A percentile compares a stretch with the other conserved stretches of the same genome.
Evolutionary conservation across 1,139 yeast genomes (phyloP).

Genomic region (Nakaseomyces sp.): DNA sequence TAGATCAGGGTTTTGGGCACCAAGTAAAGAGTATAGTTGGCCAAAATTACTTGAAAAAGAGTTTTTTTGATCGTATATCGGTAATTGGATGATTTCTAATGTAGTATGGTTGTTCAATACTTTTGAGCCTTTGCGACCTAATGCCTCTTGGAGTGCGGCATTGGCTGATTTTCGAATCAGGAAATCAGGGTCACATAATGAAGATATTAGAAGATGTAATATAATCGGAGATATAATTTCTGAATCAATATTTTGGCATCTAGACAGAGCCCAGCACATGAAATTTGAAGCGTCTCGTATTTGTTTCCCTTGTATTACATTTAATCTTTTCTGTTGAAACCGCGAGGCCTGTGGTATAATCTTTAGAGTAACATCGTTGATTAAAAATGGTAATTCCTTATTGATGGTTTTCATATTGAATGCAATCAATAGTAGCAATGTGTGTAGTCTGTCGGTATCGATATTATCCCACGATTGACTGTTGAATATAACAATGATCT

Average conservation of each 20-base stretch:
- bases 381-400: background rate
- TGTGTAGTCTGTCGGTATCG: conserved; percentile 29
- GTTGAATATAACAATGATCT: background rate
- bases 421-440: conserved; percentile 30
- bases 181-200: conserved; percentile 66
- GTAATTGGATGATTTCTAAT: conserved; percentile 50
- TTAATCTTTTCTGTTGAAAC: conserved; percentile 45
- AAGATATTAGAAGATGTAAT: conserved; percentile 41
- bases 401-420: background rate
- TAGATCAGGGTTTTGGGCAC: conserved; percentile 11
- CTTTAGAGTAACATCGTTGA: background rate
- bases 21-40: conserved; percentile 21
- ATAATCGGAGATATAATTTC: conserved; percentile 30
- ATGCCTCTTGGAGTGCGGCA: conserved; percentile 78
- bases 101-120: conserved; percentile 16
- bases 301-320: conserved; percentile 51
- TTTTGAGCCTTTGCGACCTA: conserved; percentile 55
- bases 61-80: conserved; percentile 41
- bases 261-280: conserved; percentile 56
- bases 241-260: conserved; percentile 33
- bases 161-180: conserved; percentile 71
- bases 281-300: conserved; percentile 82
- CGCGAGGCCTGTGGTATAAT: conserved; percentile 2
- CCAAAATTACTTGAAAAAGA: conserved; percentile 36
- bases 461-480: conserved; percentile 18